Evolutionary conservation across 148 eudicot species (phyloP), one percentile per base, ranked within the genome.

Genomic region (Cornus suecica): DNA sequence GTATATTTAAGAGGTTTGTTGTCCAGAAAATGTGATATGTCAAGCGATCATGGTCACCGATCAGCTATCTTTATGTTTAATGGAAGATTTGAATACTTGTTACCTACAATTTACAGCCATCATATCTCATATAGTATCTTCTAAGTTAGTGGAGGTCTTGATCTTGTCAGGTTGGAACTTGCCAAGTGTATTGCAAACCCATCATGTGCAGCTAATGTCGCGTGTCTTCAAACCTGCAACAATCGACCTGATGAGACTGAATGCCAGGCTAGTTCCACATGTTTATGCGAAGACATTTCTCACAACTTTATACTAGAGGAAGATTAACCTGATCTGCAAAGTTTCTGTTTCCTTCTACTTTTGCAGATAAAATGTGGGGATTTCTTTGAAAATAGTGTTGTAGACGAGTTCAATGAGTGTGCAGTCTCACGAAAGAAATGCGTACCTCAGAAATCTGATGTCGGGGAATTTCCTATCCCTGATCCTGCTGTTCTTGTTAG

Each of bases 221-320:
- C 99, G n/a, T 95, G 99, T 77, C 90, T 95, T 26, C 97, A 95
- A 81, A 92, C 99, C 41, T 95, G 97, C 88, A 95, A 93, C 82
- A 83, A 91, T 70, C 87, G 98, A 72, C 98, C 99, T 34, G 99
- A 95, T 72, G 98, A 95, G 82, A 95, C 97, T 3, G 99, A 95
- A 73, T 95, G 99, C 87, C 99, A 92, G 89, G 97, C 92, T 66
- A 77, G 68, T 79, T 81, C 67, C 54, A 69, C 18, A 34, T 65
- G 52, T 3, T 58, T 78, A 51, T 66, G 51, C 32, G 37, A 26
- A 16, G 64, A 3, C 34, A 27, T 18, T 22, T 2, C 24, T 14
- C 24, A 67, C 16, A 31, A 45, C 58, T 71, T 72, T 32, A 42
- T 61, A 30, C 63, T 67, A 29, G 15, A 32, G 52, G 66, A 16